Base-by-base conservation (phyloP, 2,329 filamentous ascomycete species). In the Sarocladium brachiariae region DNA sequence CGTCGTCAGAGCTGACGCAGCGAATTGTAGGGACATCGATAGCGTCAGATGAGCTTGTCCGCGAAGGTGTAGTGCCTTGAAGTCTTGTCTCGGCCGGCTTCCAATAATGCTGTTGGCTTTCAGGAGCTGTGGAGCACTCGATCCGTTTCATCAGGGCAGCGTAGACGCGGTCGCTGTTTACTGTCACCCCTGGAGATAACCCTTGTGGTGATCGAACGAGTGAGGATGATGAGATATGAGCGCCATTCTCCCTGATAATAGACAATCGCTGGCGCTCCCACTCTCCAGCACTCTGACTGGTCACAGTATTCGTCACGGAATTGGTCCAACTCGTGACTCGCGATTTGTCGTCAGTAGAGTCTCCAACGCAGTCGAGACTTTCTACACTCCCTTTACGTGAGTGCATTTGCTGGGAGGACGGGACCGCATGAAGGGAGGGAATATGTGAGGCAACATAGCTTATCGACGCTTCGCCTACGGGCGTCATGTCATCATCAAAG, bases 281-380 rank as follows among this genome's bases (percentile, higher is more conserved):
- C 53, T 78, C 73, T 1, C 61, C 65, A 50, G 60, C 52, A 16
- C 52, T 65, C 39, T 73, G 52, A 62, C 66, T 79, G 5, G 74
- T 65, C 2, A 78, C 74, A 2, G 77, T 81, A 51, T 75, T 75
- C 2, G 74, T 71, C 1, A 77, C 79, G 0, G 84, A 86, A 54
- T 81, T 80, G 4, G 77, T 78, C 86, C 86, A 89, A 62, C 85
- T 89, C 2, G 84, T 87, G 48, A 87, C 79, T 19, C 84, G 70
- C n/a, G 82, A 86, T 55, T 70, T 78, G 18, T 80, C 75, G 34
- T 78, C 75, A 13, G 65, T 69, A 1, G 58, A 59, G 35, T 62
- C 65, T 31, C 63, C 64, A 5, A 70, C 69, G 50, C 67, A 73
- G 19, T 56, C 57, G 2, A 76, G 55, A 53, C 74, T 81, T 53